Percentiles rank a stretch among this genome's conserved stretches.
phyloP scores from a whole-genome alignment of 2,329 filamentous ascomycete species.

The Cladophialophora chaetospira region DNA sequence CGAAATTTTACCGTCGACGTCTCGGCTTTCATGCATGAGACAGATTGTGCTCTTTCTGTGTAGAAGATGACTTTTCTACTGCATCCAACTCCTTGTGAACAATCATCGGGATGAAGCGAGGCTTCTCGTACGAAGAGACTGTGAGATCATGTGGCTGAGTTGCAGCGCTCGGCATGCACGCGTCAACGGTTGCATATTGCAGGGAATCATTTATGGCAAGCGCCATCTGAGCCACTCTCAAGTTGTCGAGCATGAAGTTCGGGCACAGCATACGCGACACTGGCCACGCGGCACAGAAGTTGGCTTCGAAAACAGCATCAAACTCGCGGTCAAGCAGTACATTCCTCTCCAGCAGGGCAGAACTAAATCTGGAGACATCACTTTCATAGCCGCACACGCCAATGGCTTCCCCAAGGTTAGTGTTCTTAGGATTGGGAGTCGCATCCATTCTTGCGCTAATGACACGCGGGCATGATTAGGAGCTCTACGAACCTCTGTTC shows the following conservation, averaged over 20 bases:
- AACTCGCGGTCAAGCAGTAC: conserved; percentile 84
- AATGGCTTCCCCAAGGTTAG: conserved; percentile 88
- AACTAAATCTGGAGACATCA: conserved; percentile 73
- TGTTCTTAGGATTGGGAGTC: not conserved
- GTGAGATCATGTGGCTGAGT: conserved; percentile 6
- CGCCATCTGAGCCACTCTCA: conserved; percentile 38
- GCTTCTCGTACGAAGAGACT: not conserved
- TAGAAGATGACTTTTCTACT: not conserved
- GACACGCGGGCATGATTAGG: conserved; percentile 51
- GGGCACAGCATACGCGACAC: conserved; percentile 53
- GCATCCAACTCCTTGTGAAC: not conserved
- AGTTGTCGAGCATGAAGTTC: conserved; percentile 51
- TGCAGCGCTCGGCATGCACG: not conserved
- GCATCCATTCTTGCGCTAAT: not conserved
- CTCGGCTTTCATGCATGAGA: too few relatives aligned
- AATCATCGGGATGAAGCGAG: not conserved
- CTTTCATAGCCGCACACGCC: conserved; percentile 82
- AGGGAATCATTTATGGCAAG: not conserved
- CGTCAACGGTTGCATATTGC: not conserved
- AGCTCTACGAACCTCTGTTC: conserved; percentile 91
- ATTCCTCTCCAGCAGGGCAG: conserved; percentile 72
- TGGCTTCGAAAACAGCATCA: conserved; percentile 72
- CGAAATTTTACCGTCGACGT: conserved; percentile 2
- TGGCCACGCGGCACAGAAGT: conserved; percentile 46
- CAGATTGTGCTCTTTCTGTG: not conserved